Base-by-base conservation (phyloP, 1,284 basidiomycete species). In the Fomitiporia mediterranea region DNA sequence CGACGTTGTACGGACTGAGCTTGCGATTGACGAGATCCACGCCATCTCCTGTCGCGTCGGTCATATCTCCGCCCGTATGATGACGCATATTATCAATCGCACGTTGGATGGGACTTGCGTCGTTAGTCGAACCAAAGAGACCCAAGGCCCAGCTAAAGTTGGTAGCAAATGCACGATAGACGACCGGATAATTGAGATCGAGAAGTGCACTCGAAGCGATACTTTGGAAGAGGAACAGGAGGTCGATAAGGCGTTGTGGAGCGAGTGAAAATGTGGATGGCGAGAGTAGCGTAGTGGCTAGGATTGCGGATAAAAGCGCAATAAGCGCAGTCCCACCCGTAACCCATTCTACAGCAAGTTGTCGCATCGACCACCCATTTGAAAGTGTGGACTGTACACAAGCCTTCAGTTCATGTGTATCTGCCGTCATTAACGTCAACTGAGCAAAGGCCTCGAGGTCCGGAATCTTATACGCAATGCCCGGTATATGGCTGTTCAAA, bases 141-240 rank as follows among this genome's bases (percentile, higher is more conserved):
- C 91, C 91, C 63, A 96, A 71, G 0, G 90, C 79, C 94, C 94
- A 98, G 1, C 85, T 81, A 64, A 97, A 96, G 69, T 97, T 97
- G 63, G 86, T 76, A 0, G 88, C 78, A 65, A 86, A 97, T 17
- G 86, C 78, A 57, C 83, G 78, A 68, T 93, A 97, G 11, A 88
- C 81, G 39, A 82, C 79, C 0, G 96, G 91, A 67, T 93, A 97
- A 69, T 96, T 91, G 65, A 98, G 80, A 62, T 83, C 81, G 59
- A 98, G 79, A 63, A 98, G 77, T 4, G 78, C 88, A 1, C 87
- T 84, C 27, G 81, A 77, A 19, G 86, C 90, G 48, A 94, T 86
- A 61, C 83, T 79, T 71, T 98, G 94, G 66, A 87, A 90, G 53
- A 94, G 80, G 62, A 80, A 82, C 49, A 97, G 69, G 40, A 96